These are phyloP conservation scores for Trametes pubescens DNA, from an alignment of 1,284 basidiomycete species.

Conservation along the genomic window DNA sequence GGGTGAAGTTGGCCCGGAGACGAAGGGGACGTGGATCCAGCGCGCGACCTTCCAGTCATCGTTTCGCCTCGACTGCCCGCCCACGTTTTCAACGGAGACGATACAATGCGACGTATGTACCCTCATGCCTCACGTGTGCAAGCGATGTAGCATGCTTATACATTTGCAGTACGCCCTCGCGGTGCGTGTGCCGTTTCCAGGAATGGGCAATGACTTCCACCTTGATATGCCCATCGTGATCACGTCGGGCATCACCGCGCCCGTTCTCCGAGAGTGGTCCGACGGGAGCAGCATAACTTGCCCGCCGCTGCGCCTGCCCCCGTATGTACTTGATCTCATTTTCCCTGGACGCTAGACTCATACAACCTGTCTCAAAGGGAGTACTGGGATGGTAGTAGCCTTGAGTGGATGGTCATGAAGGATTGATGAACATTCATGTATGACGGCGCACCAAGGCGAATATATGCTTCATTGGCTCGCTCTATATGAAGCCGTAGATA, in stretches of 20 bases:
- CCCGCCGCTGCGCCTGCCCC: neutral
- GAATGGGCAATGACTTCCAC: conserved; percentile 10
- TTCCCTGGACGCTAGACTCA: neutral
- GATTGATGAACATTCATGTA: no score
- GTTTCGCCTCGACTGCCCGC: conserved; percentile 21
- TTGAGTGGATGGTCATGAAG: neutral
- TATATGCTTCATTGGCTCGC: no score
- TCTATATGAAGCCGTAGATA: no score
- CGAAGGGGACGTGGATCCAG: conserved; percentile 9
- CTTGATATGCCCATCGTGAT: conserved; percentile 4
- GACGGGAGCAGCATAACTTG: no score
- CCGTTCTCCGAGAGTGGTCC: neutral
- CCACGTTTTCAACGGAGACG: conserved; percentile 19
- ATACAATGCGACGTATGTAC: conserved; percentile 15
- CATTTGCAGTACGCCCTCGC: neutral
- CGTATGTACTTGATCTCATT: neutral
- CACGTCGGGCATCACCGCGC: conserved; percentile 3
- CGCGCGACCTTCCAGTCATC: conserved; percentile 20
- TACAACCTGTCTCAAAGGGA: neutral
- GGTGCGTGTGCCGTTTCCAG: conserved; percentile 17
- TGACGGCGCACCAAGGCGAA: no score
- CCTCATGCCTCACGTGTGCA: neutral
- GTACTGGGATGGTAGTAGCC: neutral
- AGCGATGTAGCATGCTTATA: neutral
- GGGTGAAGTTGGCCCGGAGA: neutral